phyloP scores from a whole-genome alignment of 1,139 yeast species.

The Geotrichum siamense region DNA sequence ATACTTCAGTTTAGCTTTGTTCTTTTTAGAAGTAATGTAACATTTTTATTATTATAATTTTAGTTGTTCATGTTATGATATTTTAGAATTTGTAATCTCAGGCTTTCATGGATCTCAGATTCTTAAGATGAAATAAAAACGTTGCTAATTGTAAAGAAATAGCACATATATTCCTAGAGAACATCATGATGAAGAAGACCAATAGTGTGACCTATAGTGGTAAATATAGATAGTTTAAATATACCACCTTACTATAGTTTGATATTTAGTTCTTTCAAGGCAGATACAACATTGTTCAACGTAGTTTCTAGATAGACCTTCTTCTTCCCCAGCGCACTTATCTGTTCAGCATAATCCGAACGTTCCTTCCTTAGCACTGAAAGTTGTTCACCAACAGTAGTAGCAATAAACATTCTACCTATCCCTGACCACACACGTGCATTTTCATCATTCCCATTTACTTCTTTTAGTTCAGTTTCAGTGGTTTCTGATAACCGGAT shows the following conservation, averaged over 20 bases:
- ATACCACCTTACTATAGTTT: no score
- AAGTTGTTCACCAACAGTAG: conserved; percentile 43
- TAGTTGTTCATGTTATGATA: no score
- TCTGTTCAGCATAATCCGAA: conserved; percentile 48
- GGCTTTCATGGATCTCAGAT: no score
- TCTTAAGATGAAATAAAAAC: no score
- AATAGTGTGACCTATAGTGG: no score
- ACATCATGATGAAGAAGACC: no score
- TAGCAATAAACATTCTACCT: conserved; percentile 52
- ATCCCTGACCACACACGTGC: conserved; percentile 74
- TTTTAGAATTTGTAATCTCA: no score
- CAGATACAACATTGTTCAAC: conserved; percentile 61
- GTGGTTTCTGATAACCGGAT: conserved; percentile 53
- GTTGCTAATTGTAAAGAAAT: no score
- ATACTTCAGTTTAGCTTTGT: conserved; percentile 70
- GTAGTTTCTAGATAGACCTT: conserved; percentile 68
- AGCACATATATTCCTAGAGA: no score
- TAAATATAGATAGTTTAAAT: no score
- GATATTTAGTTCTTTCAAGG: conserved; percentile 44
- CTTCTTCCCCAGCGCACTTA: conserved; percentile 58
- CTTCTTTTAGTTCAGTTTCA: conserved; percentile 45
- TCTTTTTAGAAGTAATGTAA: no score
- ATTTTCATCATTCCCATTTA: conserved; percentile 32
- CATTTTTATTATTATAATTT: no score
- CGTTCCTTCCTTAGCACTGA: conserved; percentile 47